Conservation (phyloP, 1,284 basidiomycete genomes). For the Cryptococcus sp. region DNA sequence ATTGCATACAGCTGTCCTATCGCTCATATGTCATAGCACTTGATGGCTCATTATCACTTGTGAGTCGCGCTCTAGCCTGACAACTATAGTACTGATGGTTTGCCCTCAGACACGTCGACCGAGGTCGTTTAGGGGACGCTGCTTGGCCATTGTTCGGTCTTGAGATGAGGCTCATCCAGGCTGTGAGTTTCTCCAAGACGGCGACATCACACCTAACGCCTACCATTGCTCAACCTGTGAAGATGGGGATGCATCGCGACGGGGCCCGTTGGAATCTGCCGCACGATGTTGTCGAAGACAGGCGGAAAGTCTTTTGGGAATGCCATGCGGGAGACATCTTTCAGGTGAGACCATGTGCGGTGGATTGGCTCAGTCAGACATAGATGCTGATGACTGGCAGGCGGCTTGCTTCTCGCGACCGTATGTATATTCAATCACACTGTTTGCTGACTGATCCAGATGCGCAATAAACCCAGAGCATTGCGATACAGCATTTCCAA, state of each 20-base stretch:
- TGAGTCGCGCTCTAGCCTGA: slow-evolving; percentile 5
- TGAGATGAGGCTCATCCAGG: slow-evolving; percentile 40
- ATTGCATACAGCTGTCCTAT: too few species aligned
- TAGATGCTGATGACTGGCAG: slow-evolving; percentile 26
- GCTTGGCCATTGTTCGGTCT: slow-evolving; percentile 48
- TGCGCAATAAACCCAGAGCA: too few species aligned
- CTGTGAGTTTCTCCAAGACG: slow-evolving; percentile 18
- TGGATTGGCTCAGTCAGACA: slow-evolving; percentile 25
- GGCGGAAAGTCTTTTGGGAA: slow-evolving; percentile 42
- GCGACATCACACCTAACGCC: too few species aligned
- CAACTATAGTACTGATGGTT: not conserved
- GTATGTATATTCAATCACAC: too few species aligned
- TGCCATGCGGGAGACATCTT: slow-evolving; percentile 32
- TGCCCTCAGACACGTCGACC: slow-evolving; percentile 25
- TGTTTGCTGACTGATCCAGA: too few species aligned
- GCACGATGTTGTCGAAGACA: slow-evolving; percentile 35
- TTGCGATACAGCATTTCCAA: slow-evolving; percentile 6
- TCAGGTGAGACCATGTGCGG: slow-evolving; percentile 38
- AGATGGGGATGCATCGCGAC: slow-evolving; percentile 50
- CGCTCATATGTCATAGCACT: too few species aligned
- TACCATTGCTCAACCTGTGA: not conserved
- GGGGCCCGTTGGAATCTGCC: slow-evolving; percentile 46
- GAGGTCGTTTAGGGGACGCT: slow-evolving; percentile 37
- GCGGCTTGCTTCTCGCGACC: too few species aligned
- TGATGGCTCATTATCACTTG: slow-evolving; percentile 28